Evolutionary conservation across 2,329 filamentous ascomycete genomes (phyloP), one percentile per base, ranked within the genome.

Genomic region (Pseudonectria foliicola): DNA sequence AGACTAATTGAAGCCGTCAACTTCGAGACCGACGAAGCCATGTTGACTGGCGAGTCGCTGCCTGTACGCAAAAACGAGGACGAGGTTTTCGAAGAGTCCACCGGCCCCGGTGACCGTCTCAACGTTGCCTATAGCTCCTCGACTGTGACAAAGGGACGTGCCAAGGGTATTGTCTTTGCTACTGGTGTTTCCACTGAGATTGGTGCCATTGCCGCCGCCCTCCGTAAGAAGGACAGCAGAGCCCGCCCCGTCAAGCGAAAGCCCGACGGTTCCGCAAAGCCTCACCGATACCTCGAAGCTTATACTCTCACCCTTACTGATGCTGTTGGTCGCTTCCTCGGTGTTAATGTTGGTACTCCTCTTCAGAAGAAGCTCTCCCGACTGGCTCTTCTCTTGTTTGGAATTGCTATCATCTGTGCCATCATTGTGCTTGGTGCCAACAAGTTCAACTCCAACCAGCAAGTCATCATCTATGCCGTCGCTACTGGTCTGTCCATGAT

Each of bases 361-460:
- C 66, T 85, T 13, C 79, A 84, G 55, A 71, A 73, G 46, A 83
- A 81, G 50, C 65, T 85, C 12, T 81, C 79, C 31, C 75, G 75
- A 54, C 68, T 85, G 32, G 81, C 81, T 14, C 66, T 84, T 13
- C 55, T 81, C 3, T 69, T 85, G 2, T 84, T 85, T 50, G 68
- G 66, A 21, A 71, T 82, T 33, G 81, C 81, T 3, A 72, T 85
- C 10, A 49, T 85, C 16, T 81, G 80, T 42, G 80, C 80, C 7
- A 73, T 85, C 45, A 76, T 85, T 46, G 80, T 84, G 26, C 69
- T 83, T 29, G 80, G 67, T 6, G 75, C 80, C 35, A 84, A 82
- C 56, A 48, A 67, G 2, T 78, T 76, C 53, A 57, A 63, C n/a
- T 55, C 59, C 25, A 59, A 66, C 23, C 65, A 68, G 18, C 75